A percentile compares a stretch with the other conserved stretches of the same genome.
These are phyloP conservation scores for Rhizoclosmatium sp. DNA, from an alignment of 192 early-diverging fungal genomes.

Conservation along the genomic window DNA sequence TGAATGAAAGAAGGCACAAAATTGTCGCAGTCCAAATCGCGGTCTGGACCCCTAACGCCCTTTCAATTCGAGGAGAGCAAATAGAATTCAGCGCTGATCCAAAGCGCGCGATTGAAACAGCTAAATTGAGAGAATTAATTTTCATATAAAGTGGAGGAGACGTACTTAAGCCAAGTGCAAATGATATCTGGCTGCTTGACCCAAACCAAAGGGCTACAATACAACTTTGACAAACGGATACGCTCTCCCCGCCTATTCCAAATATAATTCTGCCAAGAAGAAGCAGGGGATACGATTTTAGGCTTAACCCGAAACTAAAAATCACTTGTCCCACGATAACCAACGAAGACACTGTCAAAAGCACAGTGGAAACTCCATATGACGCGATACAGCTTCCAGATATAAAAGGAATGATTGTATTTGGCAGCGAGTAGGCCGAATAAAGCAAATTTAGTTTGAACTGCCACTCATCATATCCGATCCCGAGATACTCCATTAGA, in stretches of 20 bases:
- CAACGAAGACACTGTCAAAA: slow-evolving; percentile 46
- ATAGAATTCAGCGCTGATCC: slow-evolving; percentile 40
- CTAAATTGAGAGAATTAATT: slow-evolving; percentile 3
- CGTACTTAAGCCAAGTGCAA: slow-evolving; percentile 62
- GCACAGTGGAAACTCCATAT: slow-evolving; percentile 20
- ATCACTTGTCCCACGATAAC: slow-evolving; percentile 56
- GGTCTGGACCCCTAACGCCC: background rate
- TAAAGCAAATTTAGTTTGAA: slow-evolving; percentile 67
- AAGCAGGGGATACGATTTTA: slow-evolving; percentile 50
- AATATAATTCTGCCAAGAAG: slow-evolving; percentile 62
- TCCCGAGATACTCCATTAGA: slow-evolving; percentile 50
- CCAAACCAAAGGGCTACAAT: slow-evolving; percentile 56
- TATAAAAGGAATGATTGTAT: slow-evolving; percentile 69
- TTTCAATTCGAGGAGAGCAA: slow-evolving; percentile 37
- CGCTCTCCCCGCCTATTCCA: slow-evolving; percentile 61
- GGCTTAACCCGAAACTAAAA: slow-evolving; percentile 54
- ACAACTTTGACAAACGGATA: slow-evolving; percentile 57
- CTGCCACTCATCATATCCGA: slow-evolving; percentile 49
- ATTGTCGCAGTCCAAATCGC: slow-evolving; percentile 56
- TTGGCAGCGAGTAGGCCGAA: slow-evolving; percentile 67
- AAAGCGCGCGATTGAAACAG: slow-evolving; percentile 27
- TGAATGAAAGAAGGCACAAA: slow-evolving; percentile 54
- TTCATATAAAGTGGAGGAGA: slow-evolving; percentile 21
- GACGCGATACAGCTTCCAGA: slow-evolving; percentile 58
- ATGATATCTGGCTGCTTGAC: slow-evolving; percentile 56